A percentile compares a stretch with the other conserved stretches of the same genome.
These are phyloP conservation scores for Lavandula angustifolia DNA, from an alignment of 257 asterid species.

Conservation along the genomic window DNA sequence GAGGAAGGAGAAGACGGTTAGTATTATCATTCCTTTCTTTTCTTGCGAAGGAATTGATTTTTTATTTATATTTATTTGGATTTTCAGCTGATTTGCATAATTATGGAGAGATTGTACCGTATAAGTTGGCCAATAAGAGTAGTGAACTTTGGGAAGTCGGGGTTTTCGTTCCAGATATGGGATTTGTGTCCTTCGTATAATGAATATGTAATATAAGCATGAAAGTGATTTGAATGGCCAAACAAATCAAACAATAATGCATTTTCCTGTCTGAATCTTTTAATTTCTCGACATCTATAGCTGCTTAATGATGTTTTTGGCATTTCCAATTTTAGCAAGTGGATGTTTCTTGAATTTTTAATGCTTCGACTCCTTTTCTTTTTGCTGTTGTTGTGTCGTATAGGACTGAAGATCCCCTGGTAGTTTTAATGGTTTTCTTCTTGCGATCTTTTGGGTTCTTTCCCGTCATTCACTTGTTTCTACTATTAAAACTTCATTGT, in stretches of 20 bases:
- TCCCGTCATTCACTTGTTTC: neutral
- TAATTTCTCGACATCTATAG: neutral
- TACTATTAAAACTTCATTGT: constrained; percentile 1
- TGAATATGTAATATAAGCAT: neutral
- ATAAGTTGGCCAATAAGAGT: constrained; percentile 22
- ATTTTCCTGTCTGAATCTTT: neutral
- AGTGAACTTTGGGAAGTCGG: constrained; percentile 13
- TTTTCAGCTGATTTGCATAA: constrained; percentile 14
- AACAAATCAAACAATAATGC: neutral
- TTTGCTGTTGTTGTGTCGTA: neutral
- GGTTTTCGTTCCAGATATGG: neutral
- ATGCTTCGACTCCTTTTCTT: neutral
- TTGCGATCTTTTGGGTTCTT: constrained; percentile 7
- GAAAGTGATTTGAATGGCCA: neutral
- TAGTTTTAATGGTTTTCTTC: neutral
- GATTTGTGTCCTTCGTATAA: neutral
- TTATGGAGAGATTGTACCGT: constrained; percentile 6
- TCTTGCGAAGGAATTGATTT: neutral
- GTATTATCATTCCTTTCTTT: constrained; percentile 29
- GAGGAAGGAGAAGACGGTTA: constrained; percentile 94
- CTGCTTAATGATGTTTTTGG: neutral
- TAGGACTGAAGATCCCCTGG: neutral
- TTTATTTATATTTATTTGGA: neutral
- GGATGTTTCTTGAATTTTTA: neutral
- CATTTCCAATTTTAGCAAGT: neutral